Evolutionary conservation across 768 basidiomycete species (phyloP).

Genomic region (Serendipita sp.): DNA sequence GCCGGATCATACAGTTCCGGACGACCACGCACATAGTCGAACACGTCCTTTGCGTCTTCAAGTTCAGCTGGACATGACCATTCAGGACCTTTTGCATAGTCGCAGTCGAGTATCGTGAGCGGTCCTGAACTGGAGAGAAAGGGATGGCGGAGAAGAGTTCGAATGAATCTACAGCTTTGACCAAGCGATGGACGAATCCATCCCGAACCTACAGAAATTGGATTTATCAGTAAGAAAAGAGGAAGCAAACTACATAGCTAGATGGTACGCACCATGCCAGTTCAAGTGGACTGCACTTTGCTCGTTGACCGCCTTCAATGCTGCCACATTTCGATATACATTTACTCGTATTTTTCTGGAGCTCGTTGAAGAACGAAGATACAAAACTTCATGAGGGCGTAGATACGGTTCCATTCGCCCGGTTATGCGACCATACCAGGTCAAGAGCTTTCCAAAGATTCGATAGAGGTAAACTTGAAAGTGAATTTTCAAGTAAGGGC

Average conservation of each 20-base stretch:
- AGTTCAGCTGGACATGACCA: neutral
- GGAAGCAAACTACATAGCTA: neutral
- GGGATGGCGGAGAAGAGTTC: neutral
- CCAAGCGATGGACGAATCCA: neutral
- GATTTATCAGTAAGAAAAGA: neutral
- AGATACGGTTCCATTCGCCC: neutral
- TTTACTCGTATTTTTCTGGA: neutral
- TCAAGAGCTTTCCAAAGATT: neutral
- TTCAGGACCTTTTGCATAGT: conserved; percentile 3
- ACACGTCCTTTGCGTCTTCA: neutral
- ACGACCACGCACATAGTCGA: neutral
- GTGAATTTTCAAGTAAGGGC: too few relatives aligned
- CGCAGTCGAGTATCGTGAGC: neutral
- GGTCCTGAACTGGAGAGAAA: neutral
- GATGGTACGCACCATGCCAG: conserved; percentile 1
- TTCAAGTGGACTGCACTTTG: neutral
- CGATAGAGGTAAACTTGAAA: neutral
- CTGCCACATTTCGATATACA: neutral
- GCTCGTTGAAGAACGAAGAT: neutral
- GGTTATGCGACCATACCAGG: neutral
- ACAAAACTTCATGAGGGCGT: neutral
- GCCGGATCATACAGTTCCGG: neutral
- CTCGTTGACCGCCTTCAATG: neutral
- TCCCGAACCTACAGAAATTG: neutral
- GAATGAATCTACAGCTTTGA: neutral